Percentiles rank a stretch among this genome's conserved stretches.
Evolutionary conservation across 108 stramenopile species (phyloP).

Genomic region (Skeletonema marinoi): DNA sequence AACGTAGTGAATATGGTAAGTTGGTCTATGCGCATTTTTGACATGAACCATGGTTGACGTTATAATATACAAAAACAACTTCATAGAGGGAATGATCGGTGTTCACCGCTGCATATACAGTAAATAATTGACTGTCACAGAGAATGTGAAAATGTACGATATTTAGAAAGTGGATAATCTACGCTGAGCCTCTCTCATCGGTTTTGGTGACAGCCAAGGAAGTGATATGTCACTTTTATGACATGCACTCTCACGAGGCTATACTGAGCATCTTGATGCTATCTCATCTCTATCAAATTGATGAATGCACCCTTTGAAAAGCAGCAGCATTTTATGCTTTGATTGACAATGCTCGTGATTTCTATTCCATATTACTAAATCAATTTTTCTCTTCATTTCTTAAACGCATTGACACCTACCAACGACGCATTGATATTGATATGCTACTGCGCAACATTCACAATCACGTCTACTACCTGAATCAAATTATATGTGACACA

Average conservation of each 20-base stretch:
- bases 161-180: background rate
- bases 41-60: background rate
- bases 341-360: background rate
- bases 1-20: conserved; percentile 87
- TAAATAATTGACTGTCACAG: too few species aligned
- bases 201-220: background rate
- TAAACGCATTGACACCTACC: background rate
- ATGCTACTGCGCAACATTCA: background rate
- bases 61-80: background rate
- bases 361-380: background rate
- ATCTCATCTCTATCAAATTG: background rate
- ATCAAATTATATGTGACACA: background rate
- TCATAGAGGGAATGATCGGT: background rate
- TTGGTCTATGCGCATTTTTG: conserved; percentile 1
- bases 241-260: background rate
- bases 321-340: background rate
- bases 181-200: background rate
- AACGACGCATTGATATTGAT: background rate
- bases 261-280: background rate
- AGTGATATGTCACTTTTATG: background rate
- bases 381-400: background rate
- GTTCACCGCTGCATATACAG: background rate
- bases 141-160: background rate
- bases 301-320: background rate
- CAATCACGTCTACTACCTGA: background rate